A percentile compares a stretch with the other conserved stretches of the same genome.
These are phyloP conservation scores for Phaeotremella fagi DNA, from an alignment of 768 basidiomycete species.

Conservation along the genomic window DNA sequence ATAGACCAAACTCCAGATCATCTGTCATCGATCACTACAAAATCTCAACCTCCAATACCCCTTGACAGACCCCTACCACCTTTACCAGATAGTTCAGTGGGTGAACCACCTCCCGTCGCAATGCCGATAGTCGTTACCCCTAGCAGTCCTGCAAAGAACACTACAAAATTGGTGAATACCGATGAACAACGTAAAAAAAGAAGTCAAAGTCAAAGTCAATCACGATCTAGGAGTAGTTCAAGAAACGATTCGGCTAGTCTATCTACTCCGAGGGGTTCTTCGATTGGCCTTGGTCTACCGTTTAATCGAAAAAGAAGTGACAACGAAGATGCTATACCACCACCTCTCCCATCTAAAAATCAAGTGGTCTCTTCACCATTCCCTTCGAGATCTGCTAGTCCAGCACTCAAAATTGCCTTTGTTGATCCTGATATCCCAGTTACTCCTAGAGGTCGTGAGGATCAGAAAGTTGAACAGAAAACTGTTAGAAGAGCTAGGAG, in stretches of 20 bases:
- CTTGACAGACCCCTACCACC: conserved; percentile 24
- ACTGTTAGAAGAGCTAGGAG: conserved; percentile 29
- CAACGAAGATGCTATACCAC: conserved; percentile 7
- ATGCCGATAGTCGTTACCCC: conserved; percentile 39
- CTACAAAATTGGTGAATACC: no score
- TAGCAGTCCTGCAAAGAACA: conserved; percentile 26
- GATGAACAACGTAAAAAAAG: conserved; percentile 2
- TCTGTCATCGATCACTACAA: not conserved
- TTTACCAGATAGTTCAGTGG: conserved; percentile 11
- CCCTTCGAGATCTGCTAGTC: conserved; percentile 31
- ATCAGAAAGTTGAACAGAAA: conserved; percentile 9
- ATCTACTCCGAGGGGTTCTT: not conserved
- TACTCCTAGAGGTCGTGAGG: not conserved
- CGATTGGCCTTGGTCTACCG: conserved; percentile 36
- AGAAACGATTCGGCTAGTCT: not conserved
- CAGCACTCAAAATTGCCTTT: conserved; percentile 30
- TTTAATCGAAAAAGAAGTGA: not conserved
- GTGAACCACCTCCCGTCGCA: conserved; percentile 10
- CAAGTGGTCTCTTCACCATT: conserved; percentile 40
- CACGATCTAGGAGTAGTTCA: conserved; percentile 3
- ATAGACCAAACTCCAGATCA: not conserved
- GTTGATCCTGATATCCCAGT: conserved; percentile 16
- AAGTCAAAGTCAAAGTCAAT: not conserved
- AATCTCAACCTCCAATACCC: conserved; percentile 19
- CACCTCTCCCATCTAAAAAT: conserved; percentile 23